Evolutionary conservation across 345 rosid genomes (phyloP).

Genomic region (Euphorbia tirucalli): DNA sequence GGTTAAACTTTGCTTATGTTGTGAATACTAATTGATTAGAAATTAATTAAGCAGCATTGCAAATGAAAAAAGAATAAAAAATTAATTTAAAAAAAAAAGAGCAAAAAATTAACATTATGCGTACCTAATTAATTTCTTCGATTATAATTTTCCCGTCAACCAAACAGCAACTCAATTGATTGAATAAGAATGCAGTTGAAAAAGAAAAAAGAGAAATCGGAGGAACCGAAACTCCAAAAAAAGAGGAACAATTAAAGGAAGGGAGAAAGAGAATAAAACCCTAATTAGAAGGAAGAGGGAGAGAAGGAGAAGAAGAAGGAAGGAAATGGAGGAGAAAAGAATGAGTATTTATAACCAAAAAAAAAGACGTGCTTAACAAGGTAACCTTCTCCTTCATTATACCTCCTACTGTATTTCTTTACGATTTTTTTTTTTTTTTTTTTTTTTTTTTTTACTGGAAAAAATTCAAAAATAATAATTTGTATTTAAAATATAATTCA

Average conservation of each 20-base stretch:
- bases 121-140: constrained; percentile 4
- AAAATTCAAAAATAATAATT: no score
- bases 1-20: not conserved
- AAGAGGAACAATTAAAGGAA: not conserved
- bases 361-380: constrained; percentile 66
- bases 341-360: constrained; percentile 48
- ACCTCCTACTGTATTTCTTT: constrained; percentile 20
- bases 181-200: constrained; percentile 4
- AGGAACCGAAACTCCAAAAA: not conserved
- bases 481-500: no score
- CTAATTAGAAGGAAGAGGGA: not conserved
- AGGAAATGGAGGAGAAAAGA: constrained; percentile 22
- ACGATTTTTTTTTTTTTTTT: no score
- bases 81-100: not conserved
- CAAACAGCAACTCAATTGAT: constrained; percentile 15
- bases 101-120: not conserved
- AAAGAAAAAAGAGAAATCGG: not conserved
- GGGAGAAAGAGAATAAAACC: not conserved
- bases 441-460: not conserved
- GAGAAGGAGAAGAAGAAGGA: constrained; percentile 20
- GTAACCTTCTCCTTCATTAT: constrained; percentile 22
- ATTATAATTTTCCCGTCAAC: constrained; percentile 4
- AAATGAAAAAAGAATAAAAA: constrained; percentile 2
- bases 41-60: constrained; percentile 14
- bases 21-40: not conserved